Evolutionary conservation across 257 asterid species (phyloP).

Genomic region (Nicotiana benthamiana): DNA sequence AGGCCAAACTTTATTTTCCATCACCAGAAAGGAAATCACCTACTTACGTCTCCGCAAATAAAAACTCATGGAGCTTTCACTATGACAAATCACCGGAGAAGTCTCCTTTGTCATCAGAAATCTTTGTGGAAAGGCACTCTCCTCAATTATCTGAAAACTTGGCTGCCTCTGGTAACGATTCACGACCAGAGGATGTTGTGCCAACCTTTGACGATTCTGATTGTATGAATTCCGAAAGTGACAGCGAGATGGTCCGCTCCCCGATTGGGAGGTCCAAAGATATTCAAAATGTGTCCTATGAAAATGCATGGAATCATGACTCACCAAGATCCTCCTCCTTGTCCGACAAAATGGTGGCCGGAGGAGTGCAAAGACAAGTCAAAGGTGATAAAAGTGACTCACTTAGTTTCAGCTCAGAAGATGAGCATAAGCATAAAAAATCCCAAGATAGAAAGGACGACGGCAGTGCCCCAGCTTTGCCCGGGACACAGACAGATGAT

Average conservation of each 20-base stretch:
- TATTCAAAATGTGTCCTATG: slow-evolving; percentile 13
- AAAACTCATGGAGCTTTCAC: slow-evolving; percentile 31
- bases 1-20: slow-evolving; percentile 30
- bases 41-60: slow-evolving; percentile 12
- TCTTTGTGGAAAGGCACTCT: slow-evolving; percentile 26
- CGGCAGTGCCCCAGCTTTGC: not conserved
- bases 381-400: slow-evolving; percentile 12
- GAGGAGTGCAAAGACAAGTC: slow-evolving; percentile 12
- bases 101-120: slow-evolving; percentile 21
- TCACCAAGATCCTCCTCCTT: slow-evolving; percentile 28
- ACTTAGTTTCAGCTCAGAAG: not conserved
- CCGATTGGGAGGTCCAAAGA: slow-evolving; percentile 12
- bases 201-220: slow-evolving; percentile 64
- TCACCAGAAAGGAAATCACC: slow-evolving; percentile 39
- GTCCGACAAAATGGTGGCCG: slow-evolving; percentile 24
- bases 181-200: slow-evolving; percentile 28
- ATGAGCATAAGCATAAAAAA: slow-evolving; percentile 1
- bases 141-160: slow-evolving; percentile 30
- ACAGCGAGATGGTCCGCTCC: slow-evolving; percentile 26
- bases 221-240: slow-evolving; percentile 47
- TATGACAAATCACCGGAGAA: slow-evolving; percentile 26
- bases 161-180: slow-evolving; percentile 18
- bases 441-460: slow-evolving; percentile 4
- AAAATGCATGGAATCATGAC: slow-evolving; percentile 10
- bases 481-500: slow-evolving; percentile 9